Conservation (phyloP, 768 basidiomycete genomes). For the Kwoniella mangroviensis region DNA sequence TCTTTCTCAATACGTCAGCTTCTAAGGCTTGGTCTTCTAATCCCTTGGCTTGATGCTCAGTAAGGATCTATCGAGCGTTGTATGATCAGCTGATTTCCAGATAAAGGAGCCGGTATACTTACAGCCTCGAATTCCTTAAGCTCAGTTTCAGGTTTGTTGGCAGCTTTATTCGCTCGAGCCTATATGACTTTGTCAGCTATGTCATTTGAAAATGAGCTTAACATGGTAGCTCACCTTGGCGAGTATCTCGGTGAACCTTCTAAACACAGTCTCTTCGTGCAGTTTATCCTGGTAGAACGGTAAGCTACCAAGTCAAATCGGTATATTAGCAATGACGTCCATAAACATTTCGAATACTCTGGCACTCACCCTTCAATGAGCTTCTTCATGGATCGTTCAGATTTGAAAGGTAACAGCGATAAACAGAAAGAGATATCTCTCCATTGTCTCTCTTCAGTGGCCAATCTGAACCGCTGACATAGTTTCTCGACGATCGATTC, state of each 20-base stretch:
- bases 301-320: slow-evolving; percentile 59
- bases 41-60: slow-evolving; percentile 80
- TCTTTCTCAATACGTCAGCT: slow-evolving; percentile 81
- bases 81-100: neutral
- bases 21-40: slow-evolving; percentile 89
- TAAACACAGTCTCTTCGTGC: slow-evolving; percentile 80
- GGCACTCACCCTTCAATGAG: slow-evolving; percentile 72
- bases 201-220: neutral
- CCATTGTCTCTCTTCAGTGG: slow-evolving; percentile 92
- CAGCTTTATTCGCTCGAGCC: slow-evolving; percentile 88
- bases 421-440: slow-evolving; percentile 95
- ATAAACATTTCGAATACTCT: neutral
- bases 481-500: slow-evolving; percentile 97
- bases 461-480: slow-evolving; percentile 89
- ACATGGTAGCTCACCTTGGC: slow-evolving; percentile 66
- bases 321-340: slow-evolving; percentile 1
- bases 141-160: slow-evolving; percentile 90
- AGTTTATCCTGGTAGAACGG: slow-evolving; percentile 95
- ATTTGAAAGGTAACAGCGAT: slow-evolving; percentile 93
- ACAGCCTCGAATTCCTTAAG: slow-evolving; percentile 93
- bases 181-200: slow-evolving; percentile 46
- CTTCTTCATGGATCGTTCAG: slow-evolving; percentile 93
- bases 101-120: slow-evolving; percentile 21
- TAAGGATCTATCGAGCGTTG: slow-evolving; percentile 68
- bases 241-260: slow-evolving; percentile 86